phyloP scores from a whole-genome alignment of 805 yeast genomes.

The Hanseniaspora lindneri region DNA sequence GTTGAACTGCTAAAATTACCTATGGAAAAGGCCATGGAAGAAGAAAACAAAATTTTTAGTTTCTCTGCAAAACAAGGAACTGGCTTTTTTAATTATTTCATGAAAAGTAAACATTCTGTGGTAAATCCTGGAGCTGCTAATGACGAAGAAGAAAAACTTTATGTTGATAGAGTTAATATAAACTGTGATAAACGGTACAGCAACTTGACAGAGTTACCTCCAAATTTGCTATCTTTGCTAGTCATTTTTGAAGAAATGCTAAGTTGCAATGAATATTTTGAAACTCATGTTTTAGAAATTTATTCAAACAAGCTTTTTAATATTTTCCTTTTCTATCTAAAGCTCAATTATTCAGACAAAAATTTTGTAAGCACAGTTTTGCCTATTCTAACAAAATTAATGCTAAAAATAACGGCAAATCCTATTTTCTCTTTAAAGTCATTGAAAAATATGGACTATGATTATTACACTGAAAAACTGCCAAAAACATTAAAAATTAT shows the following conservation, averaged over 20 bases:
- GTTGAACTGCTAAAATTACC: constrained; percentile 40
- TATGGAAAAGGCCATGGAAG: constrained; percentile 30
- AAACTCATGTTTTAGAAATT: constrained; percentile 34
- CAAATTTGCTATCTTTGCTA: constrained; percentile 39
- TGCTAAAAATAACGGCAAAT: constrained; percentile 40
- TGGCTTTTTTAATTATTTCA: constrained; percentile 10
- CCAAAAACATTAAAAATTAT: constrained; percentile 41
- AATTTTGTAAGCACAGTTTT: constrained; percentile 29
- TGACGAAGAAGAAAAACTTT: too few species aligned
- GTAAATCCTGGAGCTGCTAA: not conserved
- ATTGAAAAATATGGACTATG: constrained; percentile 35
- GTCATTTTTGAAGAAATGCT: constrained; percentile 63
- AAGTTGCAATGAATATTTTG: constrained; percentile 57
- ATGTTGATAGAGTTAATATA: too few species aligned
- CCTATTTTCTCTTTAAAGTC: constrained; percentile 31
- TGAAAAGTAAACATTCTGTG: not conserved
- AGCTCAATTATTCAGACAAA: constrained; percentile 29
- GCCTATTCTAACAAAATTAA: constrained; percentile 40
- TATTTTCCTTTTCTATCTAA: constrained; percentile 45
- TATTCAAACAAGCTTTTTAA: constrained; percentile 45
- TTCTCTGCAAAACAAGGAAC: constrained; percentile 10
- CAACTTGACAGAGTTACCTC: constrained; percentile 31
- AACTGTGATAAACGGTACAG: too few species aligned
- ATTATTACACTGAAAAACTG: constrained; percentile 36
- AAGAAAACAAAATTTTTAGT: constrained; percentile 31